These are phyloP conservation scores for Diophrys appendiculata DNA, from an alignment of 73 alveolate species.

Conservation along the genomic window DNA sequence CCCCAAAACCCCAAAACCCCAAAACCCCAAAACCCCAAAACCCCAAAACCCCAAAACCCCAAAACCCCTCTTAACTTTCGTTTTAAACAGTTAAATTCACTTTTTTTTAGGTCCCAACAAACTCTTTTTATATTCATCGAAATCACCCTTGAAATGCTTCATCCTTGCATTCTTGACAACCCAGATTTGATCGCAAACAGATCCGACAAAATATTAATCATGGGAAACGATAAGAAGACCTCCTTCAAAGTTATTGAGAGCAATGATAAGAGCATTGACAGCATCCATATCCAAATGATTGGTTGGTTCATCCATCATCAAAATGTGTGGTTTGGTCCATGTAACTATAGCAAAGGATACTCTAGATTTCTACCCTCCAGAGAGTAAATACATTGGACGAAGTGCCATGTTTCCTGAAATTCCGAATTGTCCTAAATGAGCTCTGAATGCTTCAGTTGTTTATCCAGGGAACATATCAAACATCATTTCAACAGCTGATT, in stretches of 20 bases:
- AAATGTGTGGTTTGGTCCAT: slow-evolving; percentile 95
- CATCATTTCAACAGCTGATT: slow-evolving; percentile 95
- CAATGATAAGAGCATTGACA: slow-evolving; percentile 97
- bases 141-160: slow-evolving; percentile 93
- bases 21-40: too few species aligned
- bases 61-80: too few species aligned
- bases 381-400: slow-evolving; percentile 95
- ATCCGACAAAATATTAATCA: slow-evolving; percentile 95
- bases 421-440: slow-evolving; percentile 96
- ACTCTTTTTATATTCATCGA: slow-evolving; percentile 95
- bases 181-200: slow-evolving; percentile 94
- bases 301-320: slow-evolving; percentile 99
- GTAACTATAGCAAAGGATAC: slow-evolving; percentile 98
- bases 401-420: slow-evolving; percentile 92
- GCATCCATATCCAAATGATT: slow-evolving; percentile 99
- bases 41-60: too few species aligned
- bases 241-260: slow-evolving; percentile 94
- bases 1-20: too few species aligned
- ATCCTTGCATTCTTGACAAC: slow-evolving; percentile 86
- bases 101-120: too few species aligned
- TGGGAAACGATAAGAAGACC: slow-evolving; percentile 98
- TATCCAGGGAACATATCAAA: slow-evolving; percentile 84
- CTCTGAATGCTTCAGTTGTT: slow-evolving; percentile 87
- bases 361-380: slow-evolving; percentile 99
- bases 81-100: too few species aligned